These are phyloP conservation scores for Sclerotinia sclerotiorum DNA, from an alignment of 2,329 filamentous ascomycete genomes.

Conservation along the genomic window DNA sequence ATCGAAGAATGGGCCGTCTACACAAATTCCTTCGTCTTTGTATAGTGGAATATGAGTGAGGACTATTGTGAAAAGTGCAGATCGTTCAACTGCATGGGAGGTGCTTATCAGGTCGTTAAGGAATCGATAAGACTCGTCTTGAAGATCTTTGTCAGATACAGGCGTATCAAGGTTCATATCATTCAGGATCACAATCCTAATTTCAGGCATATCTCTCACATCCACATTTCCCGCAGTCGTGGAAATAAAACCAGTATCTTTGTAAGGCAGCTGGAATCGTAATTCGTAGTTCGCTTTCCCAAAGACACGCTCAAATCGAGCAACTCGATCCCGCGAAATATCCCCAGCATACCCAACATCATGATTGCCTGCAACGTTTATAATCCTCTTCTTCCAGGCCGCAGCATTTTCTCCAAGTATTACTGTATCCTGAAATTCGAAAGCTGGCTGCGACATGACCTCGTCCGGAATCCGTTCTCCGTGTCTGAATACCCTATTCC, in stretches of 20 bases:
- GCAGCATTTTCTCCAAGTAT: constrained; percentile 46
- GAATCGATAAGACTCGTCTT: constrained; percentile 75
- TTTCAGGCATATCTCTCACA: constrained; percentile 58
- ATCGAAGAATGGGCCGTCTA: constrained; percentile 78
- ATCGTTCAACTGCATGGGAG: constrained; percentile 59
- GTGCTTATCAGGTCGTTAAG: constrained; percentile 67
- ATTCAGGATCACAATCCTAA: constrained; percentile 85
- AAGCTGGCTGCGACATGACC: constrained; percentile 49
- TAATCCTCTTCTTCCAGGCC: constrained; percentile 72
- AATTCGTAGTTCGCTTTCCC: constrained; percentile 91
- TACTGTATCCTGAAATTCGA: constrained; percentile 41
- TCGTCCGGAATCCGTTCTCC: constrained; percentile 62
- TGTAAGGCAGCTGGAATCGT: constrained; percentile 61
- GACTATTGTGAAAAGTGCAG: constrained; percentile 74
- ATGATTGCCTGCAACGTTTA: constrained; percentile 93
- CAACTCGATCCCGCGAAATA: constrained; percentile 70
- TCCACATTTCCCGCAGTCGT: constrained; percentile 47
- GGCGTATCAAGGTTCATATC: constrained; percentile 92
- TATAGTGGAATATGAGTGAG: constrained; percentile 91
- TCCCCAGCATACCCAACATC: constrained; percentile 97
- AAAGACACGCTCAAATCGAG: constrained; percentile 80
- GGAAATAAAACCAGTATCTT: constrained; percentile 31
- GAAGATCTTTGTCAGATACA: constrained; percentile 63
- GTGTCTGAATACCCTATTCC: constrained; percentile 75
- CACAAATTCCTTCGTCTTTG: constrained; percentile 78